These are phyloP conservation scores for Akanthomyces uredinophilus DNA, from an alignment of 2,329 filamentous ascomycete species.

Conservation along the genomic window DNA sequence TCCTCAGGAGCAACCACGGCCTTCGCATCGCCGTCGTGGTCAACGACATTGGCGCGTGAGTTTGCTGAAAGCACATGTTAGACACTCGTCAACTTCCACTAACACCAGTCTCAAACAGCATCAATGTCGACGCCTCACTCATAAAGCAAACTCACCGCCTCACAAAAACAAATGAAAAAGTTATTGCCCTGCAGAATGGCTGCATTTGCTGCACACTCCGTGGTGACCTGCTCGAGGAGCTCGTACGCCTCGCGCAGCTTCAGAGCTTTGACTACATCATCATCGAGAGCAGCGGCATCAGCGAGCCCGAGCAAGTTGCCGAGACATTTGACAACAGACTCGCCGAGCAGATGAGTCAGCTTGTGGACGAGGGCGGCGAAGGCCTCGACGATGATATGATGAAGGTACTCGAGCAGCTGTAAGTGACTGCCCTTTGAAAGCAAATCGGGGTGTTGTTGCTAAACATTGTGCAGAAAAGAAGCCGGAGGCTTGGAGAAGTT, in stretches of 20 bases:
- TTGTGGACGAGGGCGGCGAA: conserved; percentile 27
- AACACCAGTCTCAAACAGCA: conserved; percentile 27
- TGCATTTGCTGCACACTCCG: conserved; percentile 74
- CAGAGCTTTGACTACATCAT: conserved; percentile 65
- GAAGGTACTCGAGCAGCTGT: conserved; percentile 33
- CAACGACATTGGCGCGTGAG: conserved; percentile 62
- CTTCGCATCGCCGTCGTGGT: conserved; percentile 67
- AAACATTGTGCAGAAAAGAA: conserved; percentile 32
- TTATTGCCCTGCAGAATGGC: conserved; percentile 65
- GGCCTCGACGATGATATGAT: conserved; percentile 32
- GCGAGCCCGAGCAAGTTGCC: conserved; percentile 67
- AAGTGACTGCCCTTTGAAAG: conserved; percentile 13
- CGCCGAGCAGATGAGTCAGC: conserved; percentile 39
- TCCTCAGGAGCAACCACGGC: conserved; percentile 62
- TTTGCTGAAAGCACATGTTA: not conserved
- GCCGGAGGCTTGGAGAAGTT: conserved; percentile 62
- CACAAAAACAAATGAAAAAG: conserved; percentile 56
- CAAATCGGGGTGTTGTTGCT: accelerated
- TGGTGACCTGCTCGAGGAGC: conserved; percentile 64
- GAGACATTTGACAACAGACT: conserved; percentile 63
- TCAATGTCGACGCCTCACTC: conserved; percentile 62
- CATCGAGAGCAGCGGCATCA: conserved; percentile 68
- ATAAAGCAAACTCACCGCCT: conserved; percentile 52
- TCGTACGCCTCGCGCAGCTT: conserved; percentile 57
- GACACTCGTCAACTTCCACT: not conserved